Conservation (phyloP, 164 flowering plant genomes). For the Euptelea pleiosperma region DNA sequence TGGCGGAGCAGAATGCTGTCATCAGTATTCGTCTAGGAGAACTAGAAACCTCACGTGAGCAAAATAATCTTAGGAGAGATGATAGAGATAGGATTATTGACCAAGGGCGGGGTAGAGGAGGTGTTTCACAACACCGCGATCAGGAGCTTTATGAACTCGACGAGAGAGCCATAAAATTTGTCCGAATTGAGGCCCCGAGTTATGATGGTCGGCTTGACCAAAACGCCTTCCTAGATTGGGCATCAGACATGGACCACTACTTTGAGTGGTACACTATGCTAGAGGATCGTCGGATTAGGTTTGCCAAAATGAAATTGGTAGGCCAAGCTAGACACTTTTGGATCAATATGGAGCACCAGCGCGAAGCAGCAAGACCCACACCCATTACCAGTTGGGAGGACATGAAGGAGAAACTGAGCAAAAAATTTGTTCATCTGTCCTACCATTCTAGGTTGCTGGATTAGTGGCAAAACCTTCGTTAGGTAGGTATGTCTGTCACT, state of each 20-base stretch:
- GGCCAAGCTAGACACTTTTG: background rate
- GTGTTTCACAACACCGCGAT: too few species aligned
- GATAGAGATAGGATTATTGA: too few species aligned
- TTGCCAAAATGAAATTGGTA: background rate
- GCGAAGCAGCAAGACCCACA: background rate
- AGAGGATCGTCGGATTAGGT: background rate
- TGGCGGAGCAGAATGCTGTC: too few species aligned
- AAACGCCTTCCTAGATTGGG: background rate
- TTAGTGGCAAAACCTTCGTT: background rate
- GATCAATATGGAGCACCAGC: background rate
- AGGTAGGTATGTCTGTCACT: background rate
- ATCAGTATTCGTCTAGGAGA: too few species aligned
- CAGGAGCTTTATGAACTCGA: background rate
- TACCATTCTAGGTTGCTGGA: background rate
- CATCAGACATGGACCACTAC: conserved; percentile 1
- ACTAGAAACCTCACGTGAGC: too few species aligned
- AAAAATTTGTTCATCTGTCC: background rate
- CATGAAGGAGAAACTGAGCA: too few species aligned
- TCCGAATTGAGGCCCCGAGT: background rate
- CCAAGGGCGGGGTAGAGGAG: too few species aligned
- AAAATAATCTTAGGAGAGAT: too few species aligned
- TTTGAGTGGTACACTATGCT: background rate
- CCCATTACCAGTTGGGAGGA: too few species aligned
- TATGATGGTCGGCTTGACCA: background rate
- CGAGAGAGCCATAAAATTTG: background rate